Evolutionary conservation across 192 early-diverging fungal species (phyloP), one percentile per base, ranked within the genome.

Genomic region (Mortierella hygrophila): DNA sequence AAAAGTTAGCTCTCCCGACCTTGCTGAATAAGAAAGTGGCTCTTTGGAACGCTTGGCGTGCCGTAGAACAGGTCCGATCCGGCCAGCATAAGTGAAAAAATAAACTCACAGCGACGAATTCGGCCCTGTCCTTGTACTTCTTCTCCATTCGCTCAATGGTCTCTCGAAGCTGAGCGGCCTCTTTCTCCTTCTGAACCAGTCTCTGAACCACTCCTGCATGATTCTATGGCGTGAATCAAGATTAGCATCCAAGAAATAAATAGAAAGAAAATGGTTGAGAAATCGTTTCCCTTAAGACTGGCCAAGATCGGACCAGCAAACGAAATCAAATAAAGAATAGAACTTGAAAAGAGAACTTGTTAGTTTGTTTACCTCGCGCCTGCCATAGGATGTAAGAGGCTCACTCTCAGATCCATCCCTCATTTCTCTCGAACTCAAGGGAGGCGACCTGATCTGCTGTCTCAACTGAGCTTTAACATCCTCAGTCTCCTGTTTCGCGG

Each of bases 101-200:
- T n/a, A 35, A 54, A 85, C 83, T 85, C 83, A 85, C 83, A 80
- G 81, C 77, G 71, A 83, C 82, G 37, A 83, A 72, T 47, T 83
- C 82, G 49, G 84, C 84, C 65, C 81, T 86, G 84, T 86, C 84
- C 73, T 81, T 86, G 76, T 86, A 86, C 79, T 86, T 86, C 37
- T 86, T 86, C 68, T 86, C 79, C 79, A 86, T 81, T 35, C 74
- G 72, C 18, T 86, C 84, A 68, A 86, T 80, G 5, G 84, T 86
- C 76, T 86, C 84, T 38, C 84, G 84, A 55, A 86, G 79, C 68
- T 81, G 78, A 21, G 76, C 72, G 18, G 81, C 84, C 70, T 86
- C 84, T 65, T 86, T 86, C 38, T 86, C 84, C 68, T 86, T 86
- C 68, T 86, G 84, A 37, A 86, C 84, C 60, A 86, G 68, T 78